A percentile compares a stretch with the other conserved stretches of the same genome.
These are phyloP conservation scores for Pseudomicrostroma phylloplanum DNA, from an alignment of 1,284 basidiomycete species.

Conservation along the genomic window DNA sequence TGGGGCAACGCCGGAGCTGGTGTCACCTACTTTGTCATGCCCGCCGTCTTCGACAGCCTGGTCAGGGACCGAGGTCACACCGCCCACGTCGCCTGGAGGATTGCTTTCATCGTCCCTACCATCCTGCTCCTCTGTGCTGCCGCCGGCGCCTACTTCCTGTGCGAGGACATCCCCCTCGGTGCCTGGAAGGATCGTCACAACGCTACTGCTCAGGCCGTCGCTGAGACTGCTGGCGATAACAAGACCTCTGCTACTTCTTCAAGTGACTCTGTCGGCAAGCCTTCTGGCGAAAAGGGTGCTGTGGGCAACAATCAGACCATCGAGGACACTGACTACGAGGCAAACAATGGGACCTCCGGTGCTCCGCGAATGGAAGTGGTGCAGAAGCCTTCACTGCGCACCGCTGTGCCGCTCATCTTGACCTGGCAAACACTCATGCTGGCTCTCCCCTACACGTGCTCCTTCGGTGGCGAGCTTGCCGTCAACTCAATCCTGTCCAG, in stretches of 20 bases:
- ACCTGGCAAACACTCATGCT: neutral
- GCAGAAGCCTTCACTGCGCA: neutral
- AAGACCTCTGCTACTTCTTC: too few species aligned
- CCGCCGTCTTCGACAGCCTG: slow-evolving; percentile 19
- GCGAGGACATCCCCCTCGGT: neutral
- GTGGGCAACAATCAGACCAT: too few species aligned
- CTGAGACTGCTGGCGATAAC: too few species aligned
- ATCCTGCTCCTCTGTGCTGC: slow-evolving; percentile 57
- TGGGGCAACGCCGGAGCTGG: slow-evolving; percentile 9
- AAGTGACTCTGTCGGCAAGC: too few species aligned
- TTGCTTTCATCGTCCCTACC: slow-evolving; percentile 58
- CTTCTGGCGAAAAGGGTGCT: too few species aligned
- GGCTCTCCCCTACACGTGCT: slow-evolving; percentile 3
- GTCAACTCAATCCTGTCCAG: slow-evolving; percentile 1
- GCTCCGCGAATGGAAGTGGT: too few species aligned
- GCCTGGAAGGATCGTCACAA: neutral
- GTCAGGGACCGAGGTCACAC: slow-evolving; percentile 47
- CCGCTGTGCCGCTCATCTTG: neutral
- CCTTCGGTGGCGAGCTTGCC: slow-evolving; percentile 1
- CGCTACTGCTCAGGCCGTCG: too few species aligned
- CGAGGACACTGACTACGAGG: too few species aligned
- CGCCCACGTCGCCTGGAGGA: slow-evolving; percentile 57
- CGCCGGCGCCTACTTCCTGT: slow-evolving; percentile 38
- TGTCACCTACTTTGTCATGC: slow-evolving; percentile 14
- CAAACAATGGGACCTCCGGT: too few species aligned